Evolutionary conservation across 768 basidiomycete species (phyloP).

Genomic region (Cubamyces sp.): DNA sequence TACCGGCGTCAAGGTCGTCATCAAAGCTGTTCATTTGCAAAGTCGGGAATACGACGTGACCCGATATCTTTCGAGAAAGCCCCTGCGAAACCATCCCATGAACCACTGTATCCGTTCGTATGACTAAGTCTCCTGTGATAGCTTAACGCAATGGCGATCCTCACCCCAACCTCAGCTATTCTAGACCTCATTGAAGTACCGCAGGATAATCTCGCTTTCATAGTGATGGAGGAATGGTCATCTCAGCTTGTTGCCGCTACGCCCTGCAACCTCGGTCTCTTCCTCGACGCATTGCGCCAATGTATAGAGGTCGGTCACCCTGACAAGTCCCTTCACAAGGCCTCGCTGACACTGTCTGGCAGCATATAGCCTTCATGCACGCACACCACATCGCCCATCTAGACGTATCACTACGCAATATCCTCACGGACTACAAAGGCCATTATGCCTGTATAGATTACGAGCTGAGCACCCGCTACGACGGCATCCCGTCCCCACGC

Average conservation of each 20-base stretch:
- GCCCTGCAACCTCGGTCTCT: conserved; percentile 55
- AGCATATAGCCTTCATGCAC: conserved; percentile 79
- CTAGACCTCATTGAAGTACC: conserved; percentile 61
- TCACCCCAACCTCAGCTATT: conserved; percentile 51
- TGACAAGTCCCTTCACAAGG: not conserved
- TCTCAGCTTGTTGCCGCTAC: conserved; percentile 56
- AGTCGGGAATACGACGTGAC: conserved; percentile 70
- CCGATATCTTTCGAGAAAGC: conserved; percentile 55
- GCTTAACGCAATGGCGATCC: not conserved
- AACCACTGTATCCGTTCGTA: conserved; percentile 75
- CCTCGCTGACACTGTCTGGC: not conserved
- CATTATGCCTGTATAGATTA: conserved; percentile 77
- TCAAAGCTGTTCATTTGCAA: conserved; percentile 67
- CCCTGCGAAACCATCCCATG: conserved; percentile 59
- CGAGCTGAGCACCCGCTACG: conserved; percentile 63
- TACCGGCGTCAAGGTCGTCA: conserved; percentile 58
- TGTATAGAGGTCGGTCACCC: conserved; percentile 63
- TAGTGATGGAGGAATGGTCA: conserved; percentile 85
- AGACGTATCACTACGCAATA: conserved; percentile 71
- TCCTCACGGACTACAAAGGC: conserved; percentile 66
- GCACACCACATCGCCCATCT: conserved; percentile 65
- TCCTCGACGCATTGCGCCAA: conserved; percentile 62
- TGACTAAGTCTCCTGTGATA: no score
- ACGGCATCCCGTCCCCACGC: conserved; percentile 40
- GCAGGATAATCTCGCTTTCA: conserved; percentile 59